Evolutionary conservation across 495 filamentous ascomycete species (phyloP).

Genomic region (Penicillium robsamsonii): DNA sequence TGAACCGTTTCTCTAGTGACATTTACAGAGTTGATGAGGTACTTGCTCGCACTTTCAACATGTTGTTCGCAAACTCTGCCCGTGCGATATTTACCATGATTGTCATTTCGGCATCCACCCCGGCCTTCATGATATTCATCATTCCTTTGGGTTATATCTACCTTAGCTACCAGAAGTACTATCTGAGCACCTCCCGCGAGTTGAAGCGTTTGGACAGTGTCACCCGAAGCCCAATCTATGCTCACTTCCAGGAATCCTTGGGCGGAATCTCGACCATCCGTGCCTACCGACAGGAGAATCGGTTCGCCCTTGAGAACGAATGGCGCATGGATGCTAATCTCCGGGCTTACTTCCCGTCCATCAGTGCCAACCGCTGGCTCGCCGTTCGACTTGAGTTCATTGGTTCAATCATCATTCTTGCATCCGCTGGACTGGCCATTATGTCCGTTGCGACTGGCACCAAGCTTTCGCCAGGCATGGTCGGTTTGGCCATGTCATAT

Average conservation of each 20-base stretch:
- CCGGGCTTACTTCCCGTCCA: conserved; percentile 92
- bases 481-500: conserved; percentile 95
- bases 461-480: conserved; percentile 68
- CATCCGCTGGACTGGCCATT: conserved; percentile 79
- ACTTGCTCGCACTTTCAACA: conserved; percentile 86
- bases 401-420: conserved; percentile 89
- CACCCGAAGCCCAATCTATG: conserved; percentile 92
- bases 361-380: conserved; percentile 95
- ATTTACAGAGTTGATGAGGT: conserved; percentile 96
- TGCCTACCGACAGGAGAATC: conserved; percentile 82
- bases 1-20: conserved; percentile 97
- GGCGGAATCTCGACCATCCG: conserved; percentile 96
- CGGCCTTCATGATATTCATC: conserved; percentile 75
- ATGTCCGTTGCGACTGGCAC: conserved; percentile 73
- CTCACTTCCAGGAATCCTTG: conserved; percentile 97
- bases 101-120: conserved; percentile 79
- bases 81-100: conserved; percentile 81
- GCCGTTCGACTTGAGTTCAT: conserved; percentile 95
- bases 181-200: conserved; percentile 92
- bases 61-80: conserved; percentile 88
- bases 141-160: conserved; percentile 80
- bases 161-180: conserved; percentile 94
- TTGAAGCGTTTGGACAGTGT: conserved; percentile 95
- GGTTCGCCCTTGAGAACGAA: conserved; percentile 93
- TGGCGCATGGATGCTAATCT: conserved; percentile 97